These are phyloP conservation scores for Phoma sp. DNA, from an alignment of 2,329 filamentous ascomycete genomes.

Conservation along the genomic window DNA sequence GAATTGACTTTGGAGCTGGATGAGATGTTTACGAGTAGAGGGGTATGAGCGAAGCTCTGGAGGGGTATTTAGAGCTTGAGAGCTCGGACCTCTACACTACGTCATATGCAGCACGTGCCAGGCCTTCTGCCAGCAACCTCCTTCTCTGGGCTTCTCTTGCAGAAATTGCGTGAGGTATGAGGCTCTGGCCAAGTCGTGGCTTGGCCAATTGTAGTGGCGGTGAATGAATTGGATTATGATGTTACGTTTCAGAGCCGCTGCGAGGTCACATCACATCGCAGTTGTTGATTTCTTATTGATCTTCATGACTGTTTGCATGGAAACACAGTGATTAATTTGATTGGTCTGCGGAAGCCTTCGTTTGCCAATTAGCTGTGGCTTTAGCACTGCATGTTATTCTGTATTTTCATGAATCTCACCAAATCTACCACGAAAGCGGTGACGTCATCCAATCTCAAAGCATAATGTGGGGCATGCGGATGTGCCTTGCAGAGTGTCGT, in stretches of 20 bases:
- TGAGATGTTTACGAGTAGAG: conserved; percentile 21
- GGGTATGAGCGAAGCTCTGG: conserved; percentile 34
- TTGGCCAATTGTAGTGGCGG: not conserved
- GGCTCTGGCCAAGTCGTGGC: conserved; percentile 25
- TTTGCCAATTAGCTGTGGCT: not conserved
- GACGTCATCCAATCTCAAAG: conserved; percentile 32
- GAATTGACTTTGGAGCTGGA: conserved; percentile 9
- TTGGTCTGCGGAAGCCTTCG: not conserved
- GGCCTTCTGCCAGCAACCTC: conserved; percentile 2
- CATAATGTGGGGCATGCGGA: conserved; percentile 27
- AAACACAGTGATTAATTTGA: not conserved
- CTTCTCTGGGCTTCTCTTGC: conserved; percentile 17
- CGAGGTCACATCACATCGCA: not conserved
- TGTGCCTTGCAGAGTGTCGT: conserved; percentile 45
- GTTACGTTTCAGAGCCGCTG: conserved; percentile 2
- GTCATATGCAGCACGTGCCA: conserved; percentile 42
- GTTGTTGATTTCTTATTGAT: not conserved
- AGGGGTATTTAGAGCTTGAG: conserved; percentile 41
- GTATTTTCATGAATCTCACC: not conserved
- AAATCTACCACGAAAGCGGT: conserved; percentile 15
- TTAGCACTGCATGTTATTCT: not conserved
- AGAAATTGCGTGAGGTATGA: conserved; percentile 16
- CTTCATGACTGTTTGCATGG: not conserved
- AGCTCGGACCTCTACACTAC: conserved; percentile 32
- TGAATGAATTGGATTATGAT: conserved; percentile 5